Evolutionary conservation across 495 filamentous ascomycete genomes (phyloP).

Genomic region (Annulohypoxylon maeteangense): DNA sequence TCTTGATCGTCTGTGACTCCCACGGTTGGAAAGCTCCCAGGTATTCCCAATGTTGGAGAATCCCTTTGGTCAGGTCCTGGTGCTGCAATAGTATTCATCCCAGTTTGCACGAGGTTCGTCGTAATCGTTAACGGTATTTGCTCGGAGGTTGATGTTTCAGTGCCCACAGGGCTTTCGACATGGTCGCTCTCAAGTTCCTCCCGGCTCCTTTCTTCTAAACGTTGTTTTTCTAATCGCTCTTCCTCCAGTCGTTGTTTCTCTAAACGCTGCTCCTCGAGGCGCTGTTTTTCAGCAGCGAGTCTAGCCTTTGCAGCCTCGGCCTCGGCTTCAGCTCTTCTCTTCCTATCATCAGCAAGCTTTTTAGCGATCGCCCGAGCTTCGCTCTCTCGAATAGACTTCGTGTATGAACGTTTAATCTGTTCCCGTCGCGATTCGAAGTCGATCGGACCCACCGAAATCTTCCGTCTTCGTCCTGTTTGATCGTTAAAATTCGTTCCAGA

Average conservation of each 20-base stretch:
- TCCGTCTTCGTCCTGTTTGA: constrained; percentile 52
- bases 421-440: constrained; percentile 82
- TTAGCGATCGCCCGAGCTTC: constrained; percentile 66
- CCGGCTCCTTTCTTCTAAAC: constrained; percentile 7
- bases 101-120: constrained; percentile 40
- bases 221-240: constrained; percentile 17
- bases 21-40: constrained; percentile 61
- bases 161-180: constrained; percentile 20
- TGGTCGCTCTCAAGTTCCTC: constrained; percentile 21
- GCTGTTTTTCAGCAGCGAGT: constrained; percentile 16
- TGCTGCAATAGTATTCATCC: constrained; percentile 16
- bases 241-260: constrained; percentile 15
- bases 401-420: constrained; percentile 82
- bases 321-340: constrained; percentile 56
- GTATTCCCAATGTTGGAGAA: constrained; percentile 77
- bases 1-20: constrained; percentile 48
- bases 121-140: constrained; percentile 45
- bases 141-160: constrained; percentile 30
- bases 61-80: constrained; percentile 52
- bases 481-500: constrained; percentile 50
- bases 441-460: constrained; percentile 70
- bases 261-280: constrained; percentile 6
- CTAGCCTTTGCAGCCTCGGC: constrained; percentile 35
- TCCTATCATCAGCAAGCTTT: constrained; percentile 55
- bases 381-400: constrained; percentile 75